Conservation (phyloP, 768 basidiomycete genomes). For the Clitopilus hobsonii region DNA sequence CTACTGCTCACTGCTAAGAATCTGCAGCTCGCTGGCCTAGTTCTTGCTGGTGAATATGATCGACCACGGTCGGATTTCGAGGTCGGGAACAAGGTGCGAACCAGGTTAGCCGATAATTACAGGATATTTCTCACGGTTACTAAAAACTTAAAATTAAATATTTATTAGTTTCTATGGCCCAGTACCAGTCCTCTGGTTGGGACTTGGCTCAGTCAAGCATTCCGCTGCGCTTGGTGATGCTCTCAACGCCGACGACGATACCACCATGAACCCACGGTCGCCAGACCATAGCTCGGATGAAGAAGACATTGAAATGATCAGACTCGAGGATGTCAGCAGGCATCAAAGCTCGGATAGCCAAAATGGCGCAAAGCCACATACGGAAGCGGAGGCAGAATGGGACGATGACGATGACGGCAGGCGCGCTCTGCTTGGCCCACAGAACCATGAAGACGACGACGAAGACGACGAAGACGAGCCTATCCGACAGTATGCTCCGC, state of each 20-base stretch:
- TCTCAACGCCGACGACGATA: not conserved
- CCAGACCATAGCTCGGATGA: conserved; percentile 23
- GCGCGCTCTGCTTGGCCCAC: conserved; percentile 38
- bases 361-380: conserved; percentile 8
- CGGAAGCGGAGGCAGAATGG: conserved; percentile 20
- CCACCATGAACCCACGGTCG: conserved; percentile 21
- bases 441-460: conserved; percentile 3
- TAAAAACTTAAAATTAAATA: conserved; percentile 10
- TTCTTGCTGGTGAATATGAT: conserved; percentile 5
- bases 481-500: not conserved
- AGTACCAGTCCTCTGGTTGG: not conserved
- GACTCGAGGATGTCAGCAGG: conserved; percentile 18
- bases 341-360: conserved; percentile 3
- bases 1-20: not conserved
- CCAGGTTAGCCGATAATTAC: conserved; percentile 20
- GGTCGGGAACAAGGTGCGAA: conserved; percentile 35
- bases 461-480: not conserved
- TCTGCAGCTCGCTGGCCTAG: not conserved
- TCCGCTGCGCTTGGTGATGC: not conserved
- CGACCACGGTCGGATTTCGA: conserved; percentile 22
- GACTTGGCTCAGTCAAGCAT: not conserved
- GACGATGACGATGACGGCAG: conserved; percentile 35
- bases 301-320: conserved; percentile 32
- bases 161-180: not conserved
- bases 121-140: conserved; percentile 9